A percentile compares a stretch with the other conserved stretches of the same genome.
Conservation (phyloP, 352 stramenopile species). For the Phytophthora brassicae region DNA sequence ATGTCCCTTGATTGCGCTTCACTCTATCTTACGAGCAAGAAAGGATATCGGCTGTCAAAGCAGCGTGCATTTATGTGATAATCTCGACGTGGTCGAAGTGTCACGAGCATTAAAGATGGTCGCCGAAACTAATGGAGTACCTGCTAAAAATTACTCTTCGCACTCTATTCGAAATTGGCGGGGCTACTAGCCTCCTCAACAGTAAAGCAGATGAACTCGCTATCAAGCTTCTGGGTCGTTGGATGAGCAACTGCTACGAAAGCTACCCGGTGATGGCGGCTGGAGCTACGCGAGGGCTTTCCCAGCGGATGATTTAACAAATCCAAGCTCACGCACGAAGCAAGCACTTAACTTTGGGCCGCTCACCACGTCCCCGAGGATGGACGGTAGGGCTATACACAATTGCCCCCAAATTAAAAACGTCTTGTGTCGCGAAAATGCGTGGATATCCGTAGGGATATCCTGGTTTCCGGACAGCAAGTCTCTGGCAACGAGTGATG, state of each 20-base stretch:
- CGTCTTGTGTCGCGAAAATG: too few relatives aligned
- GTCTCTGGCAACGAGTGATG: too few relatives aligned
- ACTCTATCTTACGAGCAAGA: neutral
- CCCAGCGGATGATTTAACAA: too few relatives aligned
- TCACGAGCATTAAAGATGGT: neutral
- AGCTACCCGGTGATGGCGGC: neutral
- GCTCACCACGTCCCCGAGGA: too few relatives aligned
- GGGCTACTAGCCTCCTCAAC: neutral
- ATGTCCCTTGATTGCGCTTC: neutral
- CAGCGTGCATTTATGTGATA: neutral
- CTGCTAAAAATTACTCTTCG: neutral
- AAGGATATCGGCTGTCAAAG: neutral
- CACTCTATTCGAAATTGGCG: conserved; percentile 6
- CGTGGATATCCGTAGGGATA: too few relatives aligned
- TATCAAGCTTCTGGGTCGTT: neutral
- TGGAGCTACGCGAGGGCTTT: too few relatives aligned
- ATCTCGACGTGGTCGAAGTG: neutral
- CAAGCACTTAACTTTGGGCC: too few relatives aligned
- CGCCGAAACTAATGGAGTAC: neutral
- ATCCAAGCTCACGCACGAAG: too few relatives aligned
- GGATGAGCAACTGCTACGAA: neutral
- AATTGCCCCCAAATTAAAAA: too few relatives aligned
- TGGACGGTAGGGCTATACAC: too few relatives aligned
- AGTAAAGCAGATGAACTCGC: neutral
- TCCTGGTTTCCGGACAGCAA: too few relatives aligned